Evolutionary conservation across 2,329 filamentous ascomycete genomes (phyloP).

Genomic region (Allantophomopsis lycopodina): DNA sequence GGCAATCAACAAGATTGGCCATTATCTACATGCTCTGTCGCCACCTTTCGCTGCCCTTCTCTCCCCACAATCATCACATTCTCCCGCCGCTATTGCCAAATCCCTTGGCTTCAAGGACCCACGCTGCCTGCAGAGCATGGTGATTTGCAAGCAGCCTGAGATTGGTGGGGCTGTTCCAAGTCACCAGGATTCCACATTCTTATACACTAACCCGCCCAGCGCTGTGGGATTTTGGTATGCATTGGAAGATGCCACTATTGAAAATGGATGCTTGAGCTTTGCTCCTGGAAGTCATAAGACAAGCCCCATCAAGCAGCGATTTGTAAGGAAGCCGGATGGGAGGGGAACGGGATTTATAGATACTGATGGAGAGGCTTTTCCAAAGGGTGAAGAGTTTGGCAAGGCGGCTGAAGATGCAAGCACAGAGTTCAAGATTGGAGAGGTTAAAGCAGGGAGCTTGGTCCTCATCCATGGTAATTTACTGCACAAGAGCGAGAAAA

Average conservation of each 20-base stretch:
- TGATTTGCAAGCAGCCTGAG: slow-evolving; percentile 96
- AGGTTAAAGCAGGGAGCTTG: slow-evolving; percentile 82
- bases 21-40: slow-evolving; percentile 60
- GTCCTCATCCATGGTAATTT: slow-evolving; percentile 94
- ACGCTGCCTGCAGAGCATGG: slow-evolving; percentile 74
- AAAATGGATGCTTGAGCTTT: slow-evolving; percentile 85
- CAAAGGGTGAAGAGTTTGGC: slow-evolving; percentile 33
- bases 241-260: slow-evolving; percentile 74
- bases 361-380: slow-evolving; percentile 54
- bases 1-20: slow-evolving; percentile 83
- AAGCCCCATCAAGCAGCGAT: slow-evolving; percentile 55
- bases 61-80: slow-evolving; percentile 22
- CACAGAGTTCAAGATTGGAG: slow-evolving; percentile 60
- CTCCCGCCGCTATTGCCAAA: slow-evolving; percentile 24
- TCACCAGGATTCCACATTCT: slow-evolving; percentile 84
- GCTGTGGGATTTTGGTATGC: slow-evolving; percentile 98
- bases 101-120: slow-evolving; percentile 34
- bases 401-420: slow-evolving; percentile 24
- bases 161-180: slow-evolving; percentile 85
- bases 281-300: slow-evolving; percentile 68
- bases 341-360: slow-evolving; percentile 56
- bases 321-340: slow-evolving; percentile 49
- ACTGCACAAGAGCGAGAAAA: slow-evolving; percentile 92
- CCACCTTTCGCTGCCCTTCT: slow-evolving; percentile 48
- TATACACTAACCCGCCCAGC: slow-evolving; percentile 79